Evolutionary conservation across 2,329 filamentous ascomycete genomes (phyloP), one percentile per base, ranked within the genome.

Genomic region (Neurospora sp.): DNA sequence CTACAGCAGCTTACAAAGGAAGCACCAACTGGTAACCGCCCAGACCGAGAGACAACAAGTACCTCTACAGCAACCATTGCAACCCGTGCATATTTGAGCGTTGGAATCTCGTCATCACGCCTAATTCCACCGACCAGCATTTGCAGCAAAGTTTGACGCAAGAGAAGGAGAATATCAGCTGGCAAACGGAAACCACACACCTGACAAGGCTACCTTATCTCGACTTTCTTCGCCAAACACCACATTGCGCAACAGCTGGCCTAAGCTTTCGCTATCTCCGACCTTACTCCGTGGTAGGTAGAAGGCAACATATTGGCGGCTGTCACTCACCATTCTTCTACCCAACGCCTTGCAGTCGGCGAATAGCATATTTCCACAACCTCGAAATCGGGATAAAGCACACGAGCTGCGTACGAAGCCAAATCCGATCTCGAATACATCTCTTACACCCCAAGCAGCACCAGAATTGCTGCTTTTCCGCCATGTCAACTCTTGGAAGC

Each of bases 401-500:
- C 28, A 17, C 28, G 52, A 33, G 7, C 28, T 36, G 52, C 42
- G 23, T 17, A 62, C 15, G 36, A 62, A 52, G 7, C 28, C 15
- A n/a, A 36, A 9, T 36, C 28, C 13, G 1, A 33, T 9, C 23
- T 36, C 28, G 15, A 36, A 17, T 2, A 62, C 15, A 10, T 36
- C 7, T 10, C 52, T n/a, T 62, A 62, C 52, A 62, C 23, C 28
- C 23, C 10, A 33, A n/a, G 28, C 52, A 62, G 52, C 52, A 36
- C 28, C 23, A 62, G 6, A 62, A 17, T 10, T 5, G 52, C 28
- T 62, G 23, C 28, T 15, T 33, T 36, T n/a, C 28, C 23, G 52
- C n/a, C 15, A 86, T 87, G 84, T 81, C 84, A 71, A 82, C 79
- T 76, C 78, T 85, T 71, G 80, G 82, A 66, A 82, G 84, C 73